Evolutionary conservation across 306 rosid genomes (phyloP).

Genomic region (Vicia faba): DNA sequence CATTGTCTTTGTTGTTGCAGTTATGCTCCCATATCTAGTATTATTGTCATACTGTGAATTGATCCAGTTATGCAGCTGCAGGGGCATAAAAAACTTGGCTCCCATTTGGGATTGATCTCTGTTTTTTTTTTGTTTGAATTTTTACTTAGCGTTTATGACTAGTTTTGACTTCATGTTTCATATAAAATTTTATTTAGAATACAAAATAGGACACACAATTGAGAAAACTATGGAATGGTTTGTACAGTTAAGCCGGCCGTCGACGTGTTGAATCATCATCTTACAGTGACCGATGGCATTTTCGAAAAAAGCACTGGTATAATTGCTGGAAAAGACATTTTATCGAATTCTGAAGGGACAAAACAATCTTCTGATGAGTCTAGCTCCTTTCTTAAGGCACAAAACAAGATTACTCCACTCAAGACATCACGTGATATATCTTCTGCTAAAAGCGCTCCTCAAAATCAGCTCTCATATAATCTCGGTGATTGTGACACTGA

Average conservation of each 20-base stretch:
- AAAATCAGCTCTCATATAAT: conserved; percentile 35
- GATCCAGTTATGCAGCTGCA: background rate
- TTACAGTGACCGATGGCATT: conserved; percentile 33
- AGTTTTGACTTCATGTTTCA: conserved; percentile 23
- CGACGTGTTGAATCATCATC: conserved; percentile 36
- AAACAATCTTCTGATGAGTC: conserved; percentile 31
- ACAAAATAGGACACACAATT: background rate
- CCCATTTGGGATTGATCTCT: conserved; percentile 5
- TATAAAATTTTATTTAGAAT: background rate
- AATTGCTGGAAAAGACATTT: conserved; percentile 39
- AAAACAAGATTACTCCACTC: conserved; percentile 28
- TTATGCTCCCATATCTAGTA: conserved; percentile 1
- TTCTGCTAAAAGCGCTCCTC: conserved; percentile 41
- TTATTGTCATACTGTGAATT: conserved; percentile 8
- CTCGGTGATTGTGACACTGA: conserved; percentile 55
- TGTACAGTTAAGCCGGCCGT: conserved; percentile 45
- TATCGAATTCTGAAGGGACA: conserved; percentile 34
- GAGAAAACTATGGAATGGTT: conserved; percentile 36
- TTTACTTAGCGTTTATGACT: background rate
- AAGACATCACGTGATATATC: conserved; percentile 40
- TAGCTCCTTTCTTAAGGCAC: conserved; percentile 27
- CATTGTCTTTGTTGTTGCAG: background rate
- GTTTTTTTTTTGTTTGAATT: conserved; percentile 11
- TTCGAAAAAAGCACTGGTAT: conserved; percentile 3
- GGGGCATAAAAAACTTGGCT: conserved; percentile 24